Evolutionary conservation across 1,139 yeast genomes (phyloP), one percentile per base, ranked within the genome.

Genomic region (Debaryomyces udenii): DNA sequence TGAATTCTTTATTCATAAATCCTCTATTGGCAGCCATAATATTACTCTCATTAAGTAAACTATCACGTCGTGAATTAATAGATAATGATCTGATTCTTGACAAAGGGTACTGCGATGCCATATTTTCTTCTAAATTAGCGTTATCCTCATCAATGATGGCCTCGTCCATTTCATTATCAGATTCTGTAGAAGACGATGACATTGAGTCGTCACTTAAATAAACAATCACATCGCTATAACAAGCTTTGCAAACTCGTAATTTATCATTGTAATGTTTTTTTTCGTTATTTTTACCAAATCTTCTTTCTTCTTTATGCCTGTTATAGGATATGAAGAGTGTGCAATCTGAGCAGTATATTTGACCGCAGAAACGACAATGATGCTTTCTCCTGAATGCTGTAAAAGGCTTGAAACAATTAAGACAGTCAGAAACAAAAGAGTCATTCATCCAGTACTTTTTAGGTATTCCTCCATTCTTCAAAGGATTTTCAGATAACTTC

Each of bases 311-410:
- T 44, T 68, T 70, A 47, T 89, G 88, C 53, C 81, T 81, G 31
- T 79, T 81, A 31, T 95, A 96, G 2, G 89, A 77, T 9, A 90
- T 81, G 49, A 89, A 76, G 3, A 80, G 66, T 0, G 97, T 90
- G 61, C 99, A 93, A n/a, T 78, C 76, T 24, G 88, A 77, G 61
- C 99, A 93, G 56, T 90, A 93, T 31, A 93, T 93, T 60, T 91
- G 97, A 2, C 98, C 98, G 64, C 99, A 93, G 38, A 91, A 83
- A 38, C 99, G 70, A 57, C 99, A 93, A 61, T 93, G 99, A 59
- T 93, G 99, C 51, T 88, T 87, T 50, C 99, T 73, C 56, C 97
- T 69, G 63, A 91, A 93, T 0, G 83, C 80, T 0, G 87, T 80
- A 56, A 88, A 88, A 0, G 81, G 78, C 42, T 80, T 76, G 39